Conservation (phyloP, 352 stramenopile species). For the Phytophthora pinifolia region DNA sequence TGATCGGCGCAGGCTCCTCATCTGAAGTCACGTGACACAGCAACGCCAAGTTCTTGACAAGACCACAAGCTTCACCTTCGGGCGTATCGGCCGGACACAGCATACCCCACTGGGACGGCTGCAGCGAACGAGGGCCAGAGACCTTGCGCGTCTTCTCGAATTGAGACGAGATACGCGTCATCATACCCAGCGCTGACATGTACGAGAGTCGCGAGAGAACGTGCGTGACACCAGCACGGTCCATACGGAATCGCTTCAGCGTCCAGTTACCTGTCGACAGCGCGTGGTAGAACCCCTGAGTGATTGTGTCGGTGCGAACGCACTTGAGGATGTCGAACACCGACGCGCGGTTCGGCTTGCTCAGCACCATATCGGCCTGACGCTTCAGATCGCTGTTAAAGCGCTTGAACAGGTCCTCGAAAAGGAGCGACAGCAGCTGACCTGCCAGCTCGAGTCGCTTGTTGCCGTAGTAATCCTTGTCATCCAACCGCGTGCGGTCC, state of each 20-base stretch:
- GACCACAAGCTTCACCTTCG: constrained; percentile 98
- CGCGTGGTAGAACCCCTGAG: constrained; percentile 90
- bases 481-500: constrained; percentile 91
- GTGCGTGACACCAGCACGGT: constrained; percentile 97
- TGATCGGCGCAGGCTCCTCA: constrained; percentile 93
- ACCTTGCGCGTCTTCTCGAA: constrained; percentile 99
- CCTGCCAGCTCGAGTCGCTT: constrained; percentile 99
- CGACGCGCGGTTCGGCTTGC: constrained; percentile 97
- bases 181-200: constrained; percentile 99
- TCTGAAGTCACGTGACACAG: constrained; percentile 96
- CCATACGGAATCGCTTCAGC: constrained; percentile 99
- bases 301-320: constrained; percentile 98
- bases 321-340: constrained; percentile 99
- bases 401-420: constrained; percentile 98
- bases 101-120: constrained; percentile 99
- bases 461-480: constrained; percentile 99
- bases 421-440: constrained; percentile 97
- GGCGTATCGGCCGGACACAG: constrained; percentile 98
- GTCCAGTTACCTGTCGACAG: constrained; percentile 97
- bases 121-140: constrained; percentile 95
- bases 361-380: constrained; percentile 97
- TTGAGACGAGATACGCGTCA: constrained; percentile 98
- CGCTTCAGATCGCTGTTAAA: constrained; percentile 99
- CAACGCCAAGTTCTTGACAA: constrained; percentile 99
- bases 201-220: constrained; percentile 97